Evolutionary conservation across 1,284 basidiomycete species (phyloP), one percentile per base, ranked within the genome.

Genomic region (Flammula alnicola): DNA sequence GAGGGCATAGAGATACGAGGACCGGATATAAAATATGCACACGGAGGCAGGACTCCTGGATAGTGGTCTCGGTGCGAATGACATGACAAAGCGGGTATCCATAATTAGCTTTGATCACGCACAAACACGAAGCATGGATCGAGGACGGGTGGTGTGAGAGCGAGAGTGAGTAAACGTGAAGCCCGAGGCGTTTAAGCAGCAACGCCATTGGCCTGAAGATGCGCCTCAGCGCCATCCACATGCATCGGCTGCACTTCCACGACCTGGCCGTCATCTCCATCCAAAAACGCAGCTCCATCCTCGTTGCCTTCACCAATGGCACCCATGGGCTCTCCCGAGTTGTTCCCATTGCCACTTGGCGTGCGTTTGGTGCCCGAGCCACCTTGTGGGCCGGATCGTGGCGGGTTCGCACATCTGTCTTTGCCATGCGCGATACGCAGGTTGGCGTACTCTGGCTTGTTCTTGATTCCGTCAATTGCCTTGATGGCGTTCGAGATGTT

Each of bases 401-500:
- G 89, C 27, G 89, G 87, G 69, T 93, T 93, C 26, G 93, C 95
- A 69, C 95, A 97, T 29, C 95, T 83, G 68, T 97, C 95, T 70
- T 97, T 97, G 56, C 95, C 95, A 70, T 95, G 93, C 4, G 93
- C 87, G 54, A 95, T 88, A 29, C 91, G 86, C 52, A 95, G 72
- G 67, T 84, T 85, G 20, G 82, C 78, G 64, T 95, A 95, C 66
- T 93, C 91, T 4, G 88, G 79, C 66, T 90, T 90, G 63, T 79
- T 81, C 80, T 95, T 95, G 69, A 96, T 83, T 10, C 85, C 88
- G 49, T 96, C 93, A 61, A 97, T 95, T 14, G 95, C 93, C 76
- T 97, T 97, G 77, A 95, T 94, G 19, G 94, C 94, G 60, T 94
- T 93, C 46, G 88, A 85, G 59, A 97, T 87, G 70, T 94, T 93